phyloP scores from a whole-genome alignment of 805 yeast species.

The Wickerhamomyces chaumierensis region DNA sequence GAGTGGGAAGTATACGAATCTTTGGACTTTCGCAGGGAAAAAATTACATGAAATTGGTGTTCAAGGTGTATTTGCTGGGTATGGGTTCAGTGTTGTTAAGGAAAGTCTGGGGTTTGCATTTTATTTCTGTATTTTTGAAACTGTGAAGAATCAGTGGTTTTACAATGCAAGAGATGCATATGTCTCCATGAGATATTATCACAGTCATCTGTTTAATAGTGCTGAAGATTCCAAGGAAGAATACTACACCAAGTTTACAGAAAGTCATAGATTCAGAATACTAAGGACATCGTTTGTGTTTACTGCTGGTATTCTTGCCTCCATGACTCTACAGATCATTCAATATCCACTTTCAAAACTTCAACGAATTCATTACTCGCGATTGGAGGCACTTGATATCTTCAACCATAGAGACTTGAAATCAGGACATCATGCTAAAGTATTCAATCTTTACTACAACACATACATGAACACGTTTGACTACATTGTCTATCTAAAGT shows the following conservation, averaged over 20 bases:
- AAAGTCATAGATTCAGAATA: conserved; percentile 26
- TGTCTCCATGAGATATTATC: conserved; percentile 30
- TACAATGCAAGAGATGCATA: conserved; percentile 34
- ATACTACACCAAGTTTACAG: conserved; percentile 16
- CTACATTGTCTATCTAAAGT: conserved; percentile 43
- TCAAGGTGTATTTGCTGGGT: conserved; percentile 85
- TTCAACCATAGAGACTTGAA: conserved; percentile 22
- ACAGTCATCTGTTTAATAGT: conserved; percentile 20
- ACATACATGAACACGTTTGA: conserved; percentile 68
- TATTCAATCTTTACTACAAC: conserved; percentile 43
- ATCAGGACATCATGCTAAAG: conserved; percentile 4
- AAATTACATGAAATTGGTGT: conserved; percentile 67
- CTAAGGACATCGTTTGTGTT: conserved; percentile 60
- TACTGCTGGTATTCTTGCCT: conserved; percentile 82
- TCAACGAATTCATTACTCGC: conserved; percentile 67
- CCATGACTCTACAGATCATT: conserved; percentile 60
- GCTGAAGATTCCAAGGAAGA: conserved; percentile 14
- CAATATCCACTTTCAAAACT: conserved; percentile 77
- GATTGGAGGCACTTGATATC: conserved; percentile 72
- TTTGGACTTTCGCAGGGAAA: conserved; percentile 67
- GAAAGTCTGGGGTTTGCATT: conserved; percentile 78
- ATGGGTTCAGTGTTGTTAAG: conserved; percentile 62
- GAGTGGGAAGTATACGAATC: conserved; percentile 51
- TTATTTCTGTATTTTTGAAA: conserved; percentile 73
- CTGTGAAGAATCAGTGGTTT: conserved; percentile 60